Conservation (phyloP, 1,139 yeast genomes). For the Yamadazyma diospyri region DNA sequence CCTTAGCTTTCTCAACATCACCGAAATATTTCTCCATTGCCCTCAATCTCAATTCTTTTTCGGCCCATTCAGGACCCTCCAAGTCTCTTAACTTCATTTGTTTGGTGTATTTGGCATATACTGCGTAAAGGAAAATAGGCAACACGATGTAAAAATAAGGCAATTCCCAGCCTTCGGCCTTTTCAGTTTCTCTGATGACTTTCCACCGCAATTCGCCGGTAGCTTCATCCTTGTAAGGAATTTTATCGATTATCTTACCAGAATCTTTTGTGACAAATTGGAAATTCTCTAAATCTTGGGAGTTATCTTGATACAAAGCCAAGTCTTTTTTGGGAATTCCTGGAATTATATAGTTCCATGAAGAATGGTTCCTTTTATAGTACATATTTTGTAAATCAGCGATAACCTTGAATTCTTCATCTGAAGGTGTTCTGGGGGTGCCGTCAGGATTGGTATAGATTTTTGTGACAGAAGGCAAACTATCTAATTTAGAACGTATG, state of each 20-base stretch:
- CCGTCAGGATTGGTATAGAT: slow-evolving; percentile 79
- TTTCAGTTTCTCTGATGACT: slow-evolving; percentile 68
- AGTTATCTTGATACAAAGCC: slow-evolving; percentile 58
- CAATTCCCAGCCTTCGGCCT: slow-evolving; percentile 83
- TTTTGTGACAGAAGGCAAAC: slow-evolving; percentile 53
- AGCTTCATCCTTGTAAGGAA: slow-evolving; percentile 75
- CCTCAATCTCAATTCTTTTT: slow-evolving; percentile 77
- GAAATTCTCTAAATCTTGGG: slow-evolving; percentile 58
- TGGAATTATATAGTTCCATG: slow-evolving; percentile 60
- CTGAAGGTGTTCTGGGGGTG: slow-evolving; percentile 66
- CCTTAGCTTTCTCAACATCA: slow-evolving; percentile 56
- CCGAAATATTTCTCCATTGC: slow-evolving; percentile 65
- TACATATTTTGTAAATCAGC: slow-evolving; percentile 69
- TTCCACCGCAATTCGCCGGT: slow-evolving; percentile 83
- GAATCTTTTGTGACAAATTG: slow-evolving; percentile 62
- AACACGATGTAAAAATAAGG: slow-evolving; percentile 74
- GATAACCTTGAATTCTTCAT: slow-evolving; percentile 67
- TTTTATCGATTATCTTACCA: slow-evolving; percentile 71
- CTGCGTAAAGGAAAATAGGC: slow-evolving; percentile 45
- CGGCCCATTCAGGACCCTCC: slow-evolving; percentile 74
- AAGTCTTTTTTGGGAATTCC: slow-evolving; percentile 53
- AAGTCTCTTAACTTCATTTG: slow-evolving; percentile 41
- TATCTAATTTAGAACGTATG: slow-evolving; percentile 41
- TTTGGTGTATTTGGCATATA: slow-evolving; percentile 45
- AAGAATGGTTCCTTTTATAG: slow-evolving; percentile 55